These are phyloP conservation scores for Gomphus bonarii DNA, from an alignment of 1,284 basidiomycete genomes.

Conservation along the genomic window DNA sequence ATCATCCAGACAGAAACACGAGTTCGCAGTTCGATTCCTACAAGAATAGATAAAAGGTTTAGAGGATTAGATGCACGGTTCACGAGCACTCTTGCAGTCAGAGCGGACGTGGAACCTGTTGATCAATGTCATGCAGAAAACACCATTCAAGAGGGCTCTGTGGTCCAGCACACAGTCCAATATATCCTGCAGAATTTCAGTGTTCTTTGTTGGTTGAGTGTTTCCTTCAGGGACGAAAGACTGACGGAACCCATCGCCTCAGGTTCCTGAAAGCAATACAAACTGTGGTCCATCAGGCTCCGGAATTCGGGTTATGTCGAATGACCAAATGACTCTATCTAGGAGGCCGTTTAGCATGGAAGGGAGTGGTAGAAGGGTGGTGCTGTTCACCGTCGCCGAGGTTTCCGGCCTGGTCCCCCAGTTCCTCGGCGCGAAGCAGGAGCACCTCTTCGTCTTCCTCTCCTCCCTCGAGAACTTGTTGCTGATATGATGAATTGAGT, in stretches of 20 bases:
- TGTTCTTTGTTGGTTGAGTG: background rate
- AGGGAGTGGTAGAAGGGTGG: background rate
- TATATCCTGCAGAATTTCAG: background rate
- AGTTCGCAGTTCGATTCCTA: background rate
- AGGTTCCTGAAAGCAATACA: background rate
- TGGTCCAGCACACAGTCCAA: background rate
- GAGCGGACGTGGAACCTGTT: background rate
- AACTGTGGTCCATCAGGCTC: background rate
- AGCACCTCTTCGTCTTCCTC: constrained; percentile 7
- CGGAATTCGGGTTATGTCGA: background rate
- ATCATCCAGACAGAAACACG: background rate
- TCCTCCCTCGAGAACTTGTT: background rate
- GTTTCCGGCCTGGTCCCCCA: background rate
- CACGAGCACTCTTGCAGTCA: background rate
- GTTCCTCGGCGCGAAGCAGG: background rate
- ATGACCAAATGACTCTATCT: background rate
- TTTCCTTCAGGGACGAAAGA: background rate
- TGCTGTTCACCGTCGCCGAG: background rate
- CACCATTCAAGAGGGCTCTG: background rate
- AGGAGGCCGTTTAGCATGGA: background rate
- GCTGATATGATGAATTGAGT: background rate
- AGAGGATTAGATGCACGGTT: background rate
- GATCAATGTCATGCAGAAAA: background rate
- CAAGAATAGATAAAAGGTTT: background rate
- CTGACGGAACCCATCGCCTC: background rate